Base-by-base conservation (phyloP, 768 basidiomycete species). In the Mycena filopes region DNA sequence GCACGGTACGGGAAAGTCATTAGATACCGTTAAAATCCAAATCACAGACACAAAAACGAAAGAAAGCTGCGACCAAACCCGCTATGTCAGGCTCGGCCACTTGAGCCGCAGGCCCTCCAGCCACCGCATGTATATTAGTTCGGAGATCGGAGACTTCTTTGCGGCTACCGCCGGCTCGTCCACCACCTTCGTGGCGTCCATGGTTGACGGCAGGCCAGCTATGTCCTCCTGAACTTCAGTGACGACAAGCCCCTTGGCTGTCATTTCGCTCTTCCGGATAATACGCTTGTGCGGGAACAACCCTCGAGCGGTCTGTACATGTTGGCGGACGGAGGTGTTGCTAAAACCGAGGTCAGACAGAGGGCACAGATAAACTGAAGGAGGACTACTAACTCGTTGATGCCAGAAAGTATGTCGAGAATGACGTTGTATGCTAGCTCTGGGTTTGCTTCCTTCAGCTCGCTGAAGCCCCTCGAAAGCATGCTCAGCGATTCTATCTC, bases 101-200 rank as follows among this genome's bases (percentile, higher is more conserved):
- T 94, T 96, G 73, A 96, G 81, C 78, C 88, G 91, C 56, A 98
- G 79, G 4, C 96, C 96, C 73, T 98, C 94, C 26, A 98, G 81
- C 96, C 97, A 99, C 51, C 97, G 89, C 86, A 96, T 90, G 76
- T 98, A 99, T n/a, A 99, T 81, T 68, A 99, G 84, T 75, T 99
- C 97, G 23, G 95, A 93, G 29, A 99, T 95, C 8, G 96, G 95
- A 59, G 94, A 96, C 75, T 90, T 92, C 67, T 87, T 85, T 57
- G 82, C 75, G 15, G 84, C 82, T 59, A 81, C 75, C 15, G 84
- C 82, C 33, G 82, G 72, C 31, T 87, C 84, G 25, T 80, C 80
- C 45, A 68, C 69, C 71, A 79, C 80, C 25, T 61, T 73, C 7
- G 50, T 73, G 5, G 81, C 67, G 57, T 76, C 82, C 18, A 82